Conservation (phyloP, 2,329 filamentous ascomycete genomes). For the Fusarium denticulatum region DNA sequence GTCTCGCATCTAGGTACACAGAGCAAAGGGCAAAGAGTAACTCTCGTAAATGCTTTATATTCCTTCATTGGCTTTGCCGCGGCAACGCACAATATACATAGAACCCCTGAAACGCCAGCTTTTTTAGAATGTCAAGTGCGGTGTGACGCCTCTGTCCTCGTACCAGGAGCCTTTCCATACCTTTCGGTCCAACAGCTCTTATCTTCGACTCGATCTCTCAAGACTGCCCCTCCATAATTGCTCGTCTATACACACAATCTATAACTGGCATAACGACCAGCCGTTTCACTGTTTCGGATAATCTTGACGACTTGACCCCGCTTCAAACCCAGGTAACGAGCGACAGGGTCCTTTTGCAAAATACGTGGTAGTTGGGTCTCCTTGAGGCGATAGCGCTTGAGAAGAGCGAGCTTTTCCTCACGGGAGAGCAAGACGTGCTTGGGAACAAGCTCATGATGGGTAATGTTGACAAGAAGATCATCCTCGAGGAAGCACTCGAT, state of each 20-base stretch:
- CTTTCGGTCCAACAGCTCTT: slow-evolving; percentile 20
- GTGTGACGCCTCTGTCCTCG: slow-evolving; percentile 44
- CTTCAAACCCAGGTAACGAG: slow-evolving; percentile 88
- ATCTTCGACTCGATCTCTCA: not conserved
- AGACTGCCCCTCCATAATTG: not conserved
- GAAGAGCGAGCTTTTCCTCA: slow-evolving; percentile 86
- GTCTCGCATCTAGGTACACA: not conserved
- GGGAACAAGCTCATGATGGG: slow-evolving; percentile 94
- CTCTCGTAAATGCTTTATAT: slow-evolving; percentile 15
- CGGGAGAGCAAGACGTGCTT: slow-evolving; percentile 89
- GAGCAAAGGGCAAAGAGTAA: not conserved
- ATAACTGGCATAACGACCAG: slow-evolving; percentile 96
- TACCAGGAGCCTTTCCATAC: slow-evolving; percentile 30
- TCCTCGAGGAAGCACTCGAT: slow-evolving; percentile 97
- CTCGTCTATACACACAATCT: slow-evolving; percentile 68
- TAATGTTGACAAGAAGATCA: slow-evolving; percentile 97
- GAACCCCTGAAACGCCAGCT: slow-evolving; percentile 46
- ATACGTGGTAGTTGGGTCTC: slow-evolving; percentile 97
- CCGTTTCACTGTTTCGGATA: slow-evolving; percentile 93
- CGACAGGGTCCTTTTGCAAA: slow-evolving; percentile 89
- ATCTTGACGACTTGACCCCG: slow-evolving; percentile 98
- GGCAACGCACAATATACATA: slow-evolving; percentile 43
- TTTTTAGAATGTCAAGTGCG: slow-evolving; percentile 45
- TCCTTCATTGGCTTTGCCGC: slow-evolving; percentile 41
- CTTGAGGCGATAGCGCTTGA: slow-evolving; percentile 93